Evolutionary conservation across 768 basidiomycete species (phyloP), one percentile per base, ranked within the genome.

Genomic region (Rhodotorula paludigena): DNA sequence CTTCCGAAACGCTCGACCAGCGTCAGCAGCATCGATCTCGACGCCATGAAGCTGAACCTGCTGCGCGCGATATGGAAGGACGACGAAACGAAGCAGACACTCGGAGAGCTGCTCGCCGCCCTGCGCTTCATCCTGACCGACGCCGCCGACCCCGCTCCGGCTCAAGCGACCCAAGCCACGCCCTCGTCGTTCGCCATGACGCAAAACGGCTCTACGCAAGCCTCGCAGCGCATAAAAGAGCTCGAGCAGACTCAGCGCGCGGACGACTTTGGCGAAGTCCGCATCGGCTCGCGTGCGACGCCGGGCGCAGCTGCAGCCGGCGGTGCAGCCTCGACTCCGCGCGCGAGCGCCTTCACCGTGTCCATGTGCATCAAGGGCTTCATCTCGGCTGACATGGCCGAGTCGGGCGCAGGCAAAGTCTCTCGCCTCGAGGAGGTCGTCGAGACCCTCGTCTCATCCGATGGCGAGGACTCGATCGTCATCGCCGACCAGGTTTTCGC

Each of bases 401-500:
- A 32, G 18, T 65, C 68, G 20, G 70, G 71, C 20, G 52, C 68
- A 28, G 65, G 73, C 35, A 25, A 45, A 36, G 28, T 70, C 23
- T 51, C 68, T 32, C 71, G 74, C 49, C 71, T 78, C 42, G 47
- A 61, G 14, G 73, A 74, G 10, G 58, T 79, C 25, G 65, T 78
- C 60, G 63, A 67, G 10, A 56, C 56, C 20, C 75, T 78, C 53
- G 36, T 62, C n/a, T 47, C 71, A 35, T 47, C 74, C 3, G 80
- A 81, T 15, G 80, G 82, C 0, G 82, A 84, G 41, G 83, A 83
- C 0, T 54, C 65, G 10, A 85, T 92, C 69, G 74, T 87, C 18
- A 71, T 85, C 28, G 77, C 89, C 16, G 86, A 83, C 9, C 78
- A 84, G 2, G 81, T 87, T 54, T 80, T 89, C 33, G 76, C 79